These are phyloP conservation scores for Termitomyces sp. DNA, from an alignment of 768 basidiomycete species.

Conservation along the genomic window DNA sequence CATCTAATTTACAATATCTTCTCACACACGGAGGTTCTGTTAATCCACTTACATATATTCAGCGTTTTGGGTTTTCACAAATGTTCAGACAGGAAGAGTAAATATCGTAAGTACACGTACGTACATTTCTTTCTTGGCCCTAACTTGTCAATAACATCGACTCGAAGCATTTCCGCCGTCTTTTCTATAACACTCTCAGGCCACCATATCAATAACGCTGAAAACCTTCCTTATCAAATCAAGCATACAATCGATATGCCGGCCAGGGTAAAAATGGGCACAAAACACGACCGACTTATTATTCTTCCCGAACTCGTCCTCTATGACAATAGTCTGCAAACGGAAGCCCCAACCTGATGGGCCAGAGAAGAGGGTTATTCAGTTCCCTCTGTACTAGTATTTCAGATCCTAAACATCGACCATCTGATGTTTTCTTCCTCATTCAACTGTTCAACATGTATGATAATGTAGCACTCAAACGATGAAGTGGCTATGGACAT, in stretches of 20 bases:
- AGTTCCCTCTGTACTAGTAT: too few species aligned
- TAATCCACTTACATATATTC: background rate
- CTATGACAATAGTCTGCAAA: conserved; percentile 31
- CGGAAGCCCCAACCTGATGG: too few species aligned
- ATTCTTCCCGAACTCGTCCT: conserved; percentile 41
- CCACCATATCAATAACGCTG: conserved; percentile 17
- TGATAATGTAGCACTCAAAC: conserved; percentile 48
- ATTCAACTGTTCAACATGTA: too few species aligned
- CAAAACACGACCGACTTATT: conserved; percentile 50
- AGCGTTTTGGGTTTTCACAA: background rate
- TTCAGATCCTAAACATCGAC: too few species aligned
- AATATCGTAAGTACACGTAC: background rate
- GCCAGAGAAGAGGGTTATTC: too few species aligned
- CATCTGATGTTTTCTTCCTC: too few species aligned
- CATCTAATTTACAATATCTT: background rate
- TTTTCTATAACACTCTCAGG: background rate
- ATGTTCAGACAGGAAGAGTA: background rate
- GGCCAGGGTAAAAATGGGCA: conserved; percentile 46
- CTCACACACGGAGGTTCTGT: background rate
- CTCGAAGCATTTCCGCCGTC: background rate
- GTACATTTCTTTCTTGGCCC: background rate
- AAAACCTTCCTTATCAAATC: conserved; percentile 47
- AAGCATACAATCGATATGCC: conserved; percentile 48
- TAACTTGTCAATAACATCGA: background rate
- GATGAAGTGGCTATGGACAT: conserved; percentile 43